Conservation (phyloP, 2,329 filamentous ascomycete genomes). For the Penicillium sp. region DNA sequence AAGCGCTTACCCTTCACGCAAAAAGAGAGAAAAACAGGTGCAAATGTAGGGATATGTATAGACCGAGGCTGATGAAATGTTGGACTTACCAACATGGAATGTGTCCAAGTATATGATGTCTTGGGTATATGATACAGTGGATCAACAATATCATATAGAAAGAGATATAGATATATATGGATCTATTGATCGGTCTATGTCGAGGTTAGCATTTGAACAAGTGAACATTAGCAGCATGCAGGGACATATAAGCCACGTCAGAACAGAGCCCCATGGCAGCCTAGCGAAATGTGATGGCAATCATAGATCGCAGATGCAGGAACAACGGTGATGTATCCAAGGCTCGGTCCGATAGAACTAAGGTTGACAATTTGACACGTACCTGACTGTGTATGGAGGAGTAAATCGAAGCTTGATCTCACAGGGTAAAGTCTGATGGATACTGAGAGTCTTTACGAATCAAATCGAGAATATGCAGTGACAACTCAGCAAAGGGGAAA, state of each 20-base stretch:
- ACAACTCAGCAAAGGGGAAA: slow-evolving; percentile 24
- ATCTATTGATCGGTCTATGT: background rate
- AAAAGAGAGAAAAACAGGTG: background rate
- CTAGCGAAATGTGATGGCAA: background rate
- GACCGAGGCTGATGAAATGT: background rate
- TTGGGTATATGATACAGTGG: background rate
- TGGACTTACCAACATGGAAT: background rate
- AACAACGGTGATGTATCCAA: background rate
- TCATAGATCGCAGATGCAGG: slow-evolving; percentile 7
- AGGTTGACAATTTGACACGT: slow-evolving; percentile 7
- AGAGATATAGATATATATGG: background rate
- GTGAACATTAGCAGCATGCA: background rate
- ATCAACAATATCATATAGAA: background rate
- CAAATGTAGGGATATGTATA: background rate
- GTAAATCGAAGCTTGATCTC: slow-evolving; percentile 10
- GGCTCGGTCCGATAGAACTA: background rate
- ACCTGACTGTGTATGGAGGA: slow-evolving; percentile 12
- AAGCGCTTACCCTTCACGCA: slow-evolving; percentile 1
- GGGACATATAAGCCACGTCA: background rate
- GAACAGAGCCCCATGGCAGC: slow-evolving; percentile 8
- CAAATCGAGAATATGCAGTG: slow-evolving; percentile 20
- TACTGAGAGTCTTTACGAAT: slow-evolving; percentile 18
- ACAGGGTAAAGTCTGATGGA: slow-evolving; percentile 13
- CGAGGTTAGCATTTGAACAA: background rate
- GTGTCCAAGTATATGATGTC: background rate